phyloP scores from a whole-genome alignment of 169 alveolate species.

The Neospora caninum region DNA sequence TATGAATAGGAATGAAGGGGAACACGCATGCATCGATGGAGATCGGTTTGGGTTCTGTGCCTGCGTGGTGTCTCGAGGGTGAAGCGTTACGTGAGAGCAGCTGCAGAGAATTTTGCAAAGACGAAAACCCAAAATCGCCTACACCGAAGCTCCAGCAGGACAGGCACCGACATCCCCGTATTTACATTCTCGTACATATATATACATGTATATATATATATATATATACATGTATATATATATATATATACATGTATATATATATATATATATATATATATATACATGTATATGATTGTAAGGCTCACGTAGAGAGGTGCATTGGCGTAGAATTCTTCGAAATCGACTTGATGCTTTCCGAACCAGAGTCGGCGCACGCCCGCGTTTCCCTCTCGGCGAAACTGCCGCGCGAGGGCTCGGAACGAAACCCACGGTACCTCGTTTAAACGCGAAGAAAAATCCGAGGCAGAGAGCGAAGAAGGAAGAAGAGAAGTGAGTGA shows the following conservation, averaged over 20 bases:
- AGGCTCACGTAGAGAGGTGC: slow-evolving; percentile 10
- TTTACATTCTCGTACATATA: neutral
- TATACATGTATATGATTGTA: neutral
- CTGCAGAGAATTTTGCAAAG: no score
- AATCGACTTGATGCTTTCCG: neutral
- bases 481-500: neutral
- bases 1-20: no score
- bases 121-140: no score
- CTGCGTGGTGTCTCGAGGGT: no score
- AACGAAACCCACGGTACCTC: slow-evolving; percentile 19
- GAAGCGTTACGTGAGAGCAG: no score
- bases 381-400: neutral
- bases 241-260: neutral
- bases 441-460: neutral
- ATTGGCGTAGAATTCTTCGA: neutral
- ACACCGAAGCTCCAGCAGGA: neutral
- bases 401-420: neutral
- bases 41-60: no score
- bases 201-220: slow-evolving; percentile 5
- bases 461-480: neutral
- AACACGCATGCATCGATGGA: no score
- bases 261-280: neutral
- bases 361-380: slow-evolving; percentile 6
- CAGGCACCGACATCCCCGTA: neutral
- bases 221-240: neutral